phyloP scores from a whole-genome alignment of 2,329 filamentous ascomycete genomes.

The Neofusicoccum umdonicola region DNA sequence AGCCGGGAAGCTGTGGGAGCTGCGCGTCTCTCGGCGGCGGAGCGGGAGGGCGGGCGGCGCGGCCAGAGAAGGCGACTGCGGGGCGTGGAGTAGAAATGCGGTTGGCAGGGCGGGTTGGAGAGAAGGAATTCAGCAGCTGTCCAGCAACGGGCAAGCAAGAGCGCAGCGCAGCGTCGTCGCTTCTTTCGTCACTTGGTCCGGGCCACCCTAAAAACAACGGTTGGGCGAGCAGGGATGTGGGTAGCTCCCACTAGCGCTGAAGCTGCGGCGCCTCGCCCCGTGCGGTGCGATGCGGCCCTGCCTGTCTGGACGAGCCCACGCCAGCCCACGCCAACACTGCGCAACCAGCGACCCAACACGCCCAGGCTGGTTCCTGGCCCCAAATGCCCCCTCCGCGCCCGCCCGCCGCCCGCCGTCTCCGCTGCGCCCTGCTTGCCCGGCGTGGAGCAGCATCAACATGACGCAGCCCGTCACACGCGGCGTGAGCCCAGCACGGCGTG shows the following conservation, averaged over 20 bases:
- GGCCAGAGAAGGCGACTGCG: not conserved
- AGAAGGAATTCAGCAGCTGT: not conserved
- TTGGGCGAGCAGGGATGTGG: conserved; percentile 3
- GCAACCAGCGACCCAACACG: not conserved
- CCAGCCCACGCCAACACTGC: not conserved
- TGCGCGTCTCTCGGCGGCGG: not conserved
- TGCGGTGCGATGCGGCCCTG: not conserved
- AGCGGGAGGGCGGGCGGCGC: not conserved
- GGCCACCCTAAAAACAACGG: conserved; percentile 9
- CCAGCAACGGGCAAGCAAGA: not conserved
- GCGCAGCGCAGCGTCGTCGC: conserved; percentile 9
- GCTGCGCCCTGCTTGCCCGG: conserved; percentile 1
- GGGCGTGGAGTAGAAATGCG: not conserved
- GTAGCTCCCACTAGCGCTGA: not conserved
- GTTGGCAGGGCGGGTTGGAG: not conserved
- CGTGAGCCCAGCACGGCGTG: not conserved
- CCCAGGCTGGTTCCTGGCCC: not conserved
- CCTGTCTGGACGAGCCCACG: not conserved
- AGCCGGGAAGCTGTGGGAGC: not conserved
- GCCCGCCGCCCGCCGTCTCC: not conserved
- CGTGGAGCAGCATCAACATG: conserved; percentile 4
- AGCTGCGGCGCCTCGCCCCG: too few relatives aligned
- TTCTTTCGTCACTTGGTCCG: conserved; percentile 13
- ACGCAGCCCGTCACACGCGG: conserved; percentile 2
- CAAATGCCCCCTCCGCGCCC: not conserved